Evolutionary conservation across 2,329 filamentous ascomycete species (phyloP), one percentile per base, ranked within the genome.

Genomic region (Graphilbum sp.): DNA sequence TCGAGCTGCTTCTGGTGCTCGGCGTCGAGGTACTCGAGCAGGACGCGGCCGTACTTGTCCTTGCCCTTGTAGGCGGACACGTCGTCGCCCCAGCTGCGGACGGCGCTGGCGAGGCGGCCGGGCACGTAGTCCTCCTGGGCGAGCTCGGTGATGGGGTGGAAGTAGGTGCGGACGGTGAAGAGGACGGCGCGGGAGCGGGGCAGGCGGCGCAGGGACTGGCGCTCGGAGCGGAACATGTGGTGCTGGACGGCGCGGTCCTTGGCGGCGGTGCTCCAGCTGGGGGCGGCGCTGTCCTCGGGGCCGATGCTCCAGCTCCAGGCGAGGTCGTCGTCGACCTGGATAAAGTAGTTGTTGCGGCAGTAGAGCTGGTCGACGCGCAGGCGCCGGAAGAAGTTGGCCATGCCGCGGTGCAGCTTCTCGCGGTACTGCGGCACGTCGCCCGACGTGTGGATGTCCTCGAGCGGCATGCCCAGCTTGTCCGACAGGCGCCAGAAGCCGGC

Each of bases 141-240:
- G 41, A 88, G 69, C 15, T 77, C 72, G 0, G 66, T 75, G 23
- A 88, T 58, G 0, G 79, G 79, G 42, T 76, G 69, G 50, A 88
- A 86, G 54, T 88, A 88, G 1, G 82, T 88, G 12, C 82, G 63
- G 36, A 88, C 84, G 0, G 82, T 87, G 49, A 88, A 88, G 4
- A 78, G 70, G 2, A 78, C 61, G 0, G 63, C 73, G 0, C 71
- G 68, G 1, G 62, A 65, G 46, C 57, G 62, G 4, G 74, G 74
- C 41, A 79, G 59, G 35, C 81, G 57, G 12, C 80, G 60, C 37
- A 88, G 51, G 16, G 69, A 72, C 61, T 88, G 82, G 32, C 82
- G 57, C 58, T 88, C 82, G 0, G 75, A 83, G 15, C 85, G 68
- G 55, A 90, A 90, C 51, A 64, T 78, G 53, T 88, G 82, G 45